Evolutionary conservation across 768 basidiomycete species (phyloP).

Genomic region (Brasilioporus rufonigricans): DNA sequence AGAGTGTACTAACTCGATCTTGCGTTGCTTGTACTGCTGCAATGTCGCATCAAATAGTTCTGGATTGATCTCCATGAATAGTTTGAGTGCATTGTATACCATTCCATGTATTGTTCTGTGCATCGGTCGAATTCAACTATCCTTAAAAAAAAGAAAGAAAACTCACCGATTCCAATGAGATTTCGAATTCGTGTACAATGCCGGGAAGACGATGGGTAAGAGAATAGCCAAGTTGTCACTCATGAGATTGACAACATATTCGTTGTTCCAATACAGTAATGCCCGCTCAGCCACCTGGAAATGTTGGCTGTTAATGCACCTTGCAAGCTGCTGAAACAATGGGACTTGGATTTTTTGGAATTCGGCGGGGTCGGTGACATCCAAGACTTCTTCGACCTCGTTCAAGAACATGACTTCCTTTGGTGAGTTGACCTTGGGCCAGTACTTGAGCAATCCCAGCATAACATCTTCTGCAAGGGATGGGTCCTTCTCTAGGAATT

Average conservation of each 20-base stretch:
- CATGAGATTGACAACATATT: slow-evolving; percentile 99
- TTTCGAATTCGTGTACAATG: slow-evolving; percentile 92
- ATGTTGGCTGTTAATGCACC: slow-evolving; percentile 98
- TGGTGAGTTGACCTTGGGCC: slow-evolving; percentile 99
- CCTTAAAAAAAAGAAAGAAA: background rate
- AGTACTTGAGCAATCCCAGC: slow-evolving; percentile 92
- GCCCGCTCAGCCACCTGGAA: slow-evolving; percentile 99
- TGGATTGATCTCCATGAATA: slow-evolving; percentile 99
- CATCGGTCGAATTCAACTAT: slow-evolving; percentile 8
- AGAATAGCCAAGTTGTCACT: slow-evolving; percentile 88
- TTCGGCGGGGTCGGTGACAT: slow-evolving; percentile 95
- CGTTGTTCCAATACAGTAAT: slow-evolving; percentile 98
- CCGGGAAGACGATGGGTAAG: slow-evolving; percentile 95
- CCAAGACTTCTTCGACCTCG: slow-evolving; percentile 97
- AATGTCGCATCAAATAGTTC: slow-evolving; percentile 93
- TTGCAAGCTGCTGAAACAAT: slow-evolving; percentile 89
- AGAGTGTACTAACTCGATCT: slow-evolving; percentile 64
- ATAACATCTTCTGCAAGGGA: slow-evolving; percentile 93
- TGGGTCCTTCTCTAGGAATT: slow-evolving; percentile 97
- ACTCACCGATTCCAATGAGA: slow-evolving; percentile 97
- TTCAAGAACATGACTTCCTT: slow-evolving; percentile 99
- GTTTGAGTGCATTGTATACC: slow-evolving; percentile 97
- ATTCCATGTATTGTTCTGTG: slow-evolving; percentile 95
- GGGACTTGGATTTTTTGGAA: slow-evolving; percentile 95
- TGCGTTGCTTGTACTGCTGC: slow-evolving; percentile 88